Evolutionary conservation across 2,329 filamentous ascomycete species (phyloP), one percentile per base, ranked within the genome.

Genomic region (Aspergillus glaucus): DNA sequence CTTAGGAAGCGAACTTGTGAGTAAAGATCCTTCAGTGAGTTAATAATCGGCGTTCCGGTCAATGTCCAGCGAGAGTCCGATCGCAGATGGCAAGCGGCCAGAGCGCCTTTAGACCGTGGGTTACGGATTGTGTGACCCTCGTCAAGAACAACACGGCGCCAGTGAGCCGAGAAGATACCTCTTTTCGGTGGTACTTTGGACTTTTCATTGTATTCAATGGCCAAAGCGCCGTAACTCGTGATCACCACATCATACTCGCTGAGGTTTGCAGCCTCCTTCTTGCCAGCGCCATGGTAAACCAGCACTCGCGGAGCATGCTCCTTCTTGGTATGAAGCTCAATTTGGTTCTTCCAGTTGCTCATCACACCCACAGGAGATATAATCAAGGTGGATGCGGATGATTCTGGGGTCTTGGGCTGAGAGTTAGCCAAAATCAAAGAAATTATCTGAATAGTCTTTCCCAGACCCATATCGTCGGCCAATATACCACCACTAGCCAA

Each of bases 381-480:
- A 46, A 95, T 91, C 19, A 95, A 75, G 0, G 88, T 94, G 1
- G 84, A 73, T 3, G 81, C 82, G 2, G 73, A 64, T 0, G 70
- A 71, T 5, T 75, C 76, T 3, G 67, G 59, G 14, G 74, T 74
- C 45, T 60, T 65, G 2, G 68, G 68, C 15, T 62, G 53, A 1
- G 66, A 55, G 49, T 83, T 80, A 2, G 79, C 73, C 55, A 91
- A 70, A 48, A 95, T 85, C 32, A 94, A 71, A 46, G 87, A 87
- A 57, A 95, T 92, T 43, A 90, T 79, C 63, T 95, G 87, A 7
- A 95, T 76, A 0, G 90, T 95, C 72, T 95, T 95, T 21, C 90
- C 90, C 4, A 95, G 71, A 3, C 90, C 90, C 91, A 95, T 95
- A 60, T 95, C 90, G 64, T 95, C 90, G 2, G 89, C 88, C 7